These are phyloP conservation scores for Phaeophleospora eucalypticola DNA, from an alignment of 2,329 filamentous ascomycete species.

Conservation along the genomic window DNA sequence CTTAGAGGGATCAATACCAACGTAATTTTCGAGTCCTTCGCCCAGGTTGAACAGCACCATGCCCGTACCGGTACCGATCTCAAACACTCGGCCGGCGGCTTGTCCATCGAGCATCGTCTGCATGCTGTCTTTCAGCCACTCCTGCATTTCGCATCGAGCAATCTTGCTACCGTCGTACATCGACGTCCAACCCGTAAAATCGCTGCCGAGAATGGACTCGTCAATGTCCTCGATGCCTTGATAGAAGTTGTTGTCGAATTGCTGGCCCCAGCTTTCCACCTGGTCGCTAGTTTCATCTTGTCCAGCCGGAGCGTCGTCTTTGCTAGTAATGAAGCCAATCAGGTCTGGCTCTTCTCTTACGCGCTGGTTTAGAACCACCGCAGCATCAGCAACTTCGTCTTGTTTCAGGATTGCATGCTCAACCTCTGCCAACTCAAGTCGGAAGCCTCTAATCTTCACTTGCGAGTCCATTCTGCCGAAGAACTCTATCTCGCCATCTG, in stretches of 20 bases:
- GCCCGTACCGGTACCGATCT: conserved; percentile 14
- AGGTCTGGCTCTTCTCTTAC: conserved; percentile 1
- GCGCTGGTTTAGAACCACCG: conserved; percentile 1
- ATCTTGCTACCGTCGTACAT: conserved; percentile 12
- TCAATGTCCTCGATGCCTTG: conserved; percentile 2
- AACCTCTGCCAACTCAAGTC: conserved; percentile 18
- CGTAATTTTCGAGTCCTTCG: conserved; percentile 1
- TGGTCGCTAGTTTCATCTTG: conserved; percentile 4
- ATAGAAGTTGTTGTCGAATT: conserved; percentile 8
- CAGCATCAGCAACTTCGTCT: conserved; percentile 6
- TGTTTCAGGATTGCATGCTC: conserved; percentile 9
- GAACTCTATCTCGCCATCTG: conserved; percentile 12
- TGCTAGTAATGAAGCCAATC: conserved; percentile 5
- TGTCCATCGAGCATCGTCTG: conserved; percentile 16
- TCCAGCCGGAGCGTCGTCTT: background rate
- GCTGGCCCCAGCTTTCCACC: conserved; percentile 3
- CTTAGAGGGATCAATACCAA: conserved; percentile 3
- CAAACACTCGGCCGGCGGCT: conserved; percentile 13
- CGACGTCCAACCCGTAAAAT: conserved; percentile 15
- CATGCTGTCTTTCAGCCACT: conserved; percentile 15
- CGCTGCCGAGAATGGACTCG: conserved; percentile 4
- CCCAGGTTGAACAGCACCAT: conserved; percentile 16
- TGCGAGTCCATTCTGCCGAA: conserved; percentile 18
- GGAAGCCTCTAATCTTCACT: conserved; percentile 18
- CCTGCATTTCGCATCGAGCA: conserved; percentile 8